Evolutionary conservation across 2,329 filamentous ascomycete genomes (phyloP).

Genomic region (Botrytis pseudocinerea): DNA sequence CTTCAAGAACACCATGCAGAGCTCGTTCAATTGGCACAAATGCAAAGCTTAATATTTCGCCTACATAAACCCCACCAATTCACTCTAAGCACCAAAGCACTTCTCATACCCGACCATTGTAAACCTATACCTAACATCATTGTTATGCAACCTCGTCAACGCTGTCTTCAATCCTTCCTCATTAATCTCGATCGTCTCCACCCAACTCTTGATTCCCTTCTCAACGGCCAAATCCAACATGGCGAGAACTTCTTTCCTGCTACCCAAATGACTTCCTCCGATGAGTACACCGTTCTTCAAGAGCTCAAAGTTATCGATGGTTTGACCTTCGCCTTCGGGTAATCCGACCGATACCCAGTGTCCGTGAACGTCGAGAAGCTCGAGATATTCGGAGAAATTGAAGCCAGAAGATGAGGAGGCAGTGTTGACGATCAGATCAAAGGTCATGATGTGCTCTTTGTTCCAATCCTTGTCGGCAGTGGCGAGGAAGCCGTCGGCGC

Average conservation of each 20-base stretch:
- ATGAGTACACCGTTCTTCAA: conserved; percentile 73
- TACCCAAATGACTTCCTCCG: conserved; percentile 70
- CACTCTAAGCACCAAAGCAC: conserved; percentile 50
- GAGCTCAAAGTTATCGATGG: conserved; percentile 73
- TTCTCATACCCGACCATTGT: conserved; percentile 70
- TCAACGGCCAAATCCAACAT: conserved; percentile 73
- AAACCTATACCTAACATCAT: conserved; percentile 72
- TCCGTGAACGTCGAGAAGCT: conserved; percentile 78
- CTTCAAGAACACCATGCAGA: not conserved
- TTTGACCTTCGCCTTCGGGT: conserved; percentile 72
- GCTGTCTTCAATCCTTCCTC: conserved; percentile 68
- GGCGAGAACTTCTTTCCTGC: conserved; percentile 65
- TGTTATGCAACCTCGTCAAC: conserved; percentile 67
- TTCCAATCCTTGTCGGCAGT: conserved; percentile 60
- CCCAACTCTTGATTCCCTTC: conserved; percentile 68
- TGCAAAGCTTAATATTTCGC: not conserved
- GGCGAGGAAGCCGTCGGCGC: conserved; percentile 61
- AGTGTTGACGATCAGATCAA: conserved; percentile 76
- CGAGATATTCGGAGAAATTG: conserved; percentile 70
- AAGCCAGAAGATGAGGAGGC: conserved; percentile 68
- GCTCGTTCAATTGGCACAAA: not conserved
- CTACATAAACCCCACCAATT: not conserved
- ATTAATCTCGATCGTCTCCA: conserved; percentile 72
- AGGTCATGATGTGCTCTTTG: conserved; percentile 58
- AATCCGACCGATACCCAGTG: conserved; percentile 78